A percentile compares a stretch with the other conserved stretches of the same genome.
These are phyloP conservation scores for Agrocybe praecox DNA, from an alignment of 768 basidiomycete species.

Conservation along the genomic window DNA sequence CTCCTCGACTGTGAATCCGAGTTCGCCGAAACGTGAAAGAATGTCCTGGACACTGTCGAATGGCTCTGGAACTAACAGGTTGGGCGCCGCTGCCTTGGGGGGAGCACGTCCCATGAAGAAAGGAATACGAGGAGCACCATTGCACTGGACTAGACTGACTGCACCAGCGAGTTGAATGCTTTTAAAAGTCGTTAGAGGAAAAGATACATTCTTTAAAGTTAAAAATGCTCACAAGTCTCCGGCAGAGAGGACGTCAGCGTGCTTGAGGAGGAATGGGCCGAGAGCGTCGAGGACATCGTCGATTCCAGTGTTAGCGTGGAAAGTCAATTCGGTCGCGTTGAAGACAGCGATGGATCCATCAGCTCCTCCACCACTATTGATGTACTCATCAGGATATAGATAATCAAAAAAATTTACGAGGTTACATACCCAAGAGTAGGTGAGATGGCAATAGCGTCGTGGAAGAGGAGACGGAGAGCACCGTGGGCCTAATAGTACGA, in stretches of 20 bases:
- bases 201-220: too few species aligned
- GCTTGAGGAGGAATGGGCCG: constrained; percentile 8
- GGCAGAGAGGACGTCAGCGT: constrained; percentile 12
- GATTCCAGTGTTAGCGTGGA: constrained; percentile 10
- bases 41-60: constrained; percentile 29
- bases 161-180: constrained; percentile 32
- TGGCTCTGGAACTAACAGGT: constrained; percentile 11
- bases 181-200: neutral
- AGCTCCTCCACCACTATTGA: constrained; percentile 8
- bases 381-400: neutral
- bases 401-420: neutral
- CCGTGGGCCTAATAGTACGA: constrained; percentile 7
- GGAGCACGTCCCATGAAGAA: constrained; percentile 39
- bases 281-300: constrained; percentile 8
- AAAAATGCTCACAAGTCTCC: constrained; percentile 7
- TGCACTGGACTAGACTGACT: constrained; percentile 41
- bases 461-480: constrained; percentile 17
- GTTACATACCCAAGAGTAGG: constrained; percentile 6
- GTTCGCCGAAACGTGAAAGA: constrained; percentile 34
- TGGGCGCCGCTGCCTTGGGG: constrained; percentile 31
- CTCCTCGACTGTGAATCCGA: constrained; percentile 35
- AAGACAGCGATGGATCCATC: constrained; percentile 6
- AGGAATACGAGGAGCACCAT: constrained; percentile 41
- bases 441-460: constrained; percentile 15
- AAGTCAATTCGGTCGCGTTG: constrained; percentile 11